Percentiles rank a stretch among this genome's conserved stretches.
Evolutionary conservation across 2,329 filamentous ascomycete species (phyloP).

Genomic region (Scedosporium dehoogii): DNA sequence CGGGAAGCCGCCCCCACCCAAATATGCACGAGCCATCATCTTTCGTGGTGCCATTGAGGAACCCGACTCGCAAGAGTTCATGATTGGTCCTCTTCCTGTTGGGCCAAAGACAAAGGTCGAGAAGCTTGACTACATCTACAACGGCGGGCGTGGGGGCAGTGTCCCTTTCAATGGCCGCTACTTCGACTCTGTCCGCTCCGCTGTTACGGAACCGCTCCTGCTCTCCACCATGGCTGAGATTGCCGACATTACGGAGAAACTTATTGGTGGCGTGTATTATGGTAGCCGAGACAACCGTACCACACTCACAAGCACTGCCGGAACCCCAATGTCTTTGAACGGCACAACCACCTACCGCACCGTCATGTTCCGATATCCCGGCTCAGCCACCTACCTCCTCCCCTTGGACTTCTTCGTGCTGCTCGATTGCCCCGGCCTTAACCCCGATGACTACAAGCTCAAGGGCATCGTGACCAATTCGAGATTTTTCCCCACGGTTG

Average conservation of each 20-base stretch:
- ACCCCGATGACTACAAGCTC: conserved; percentile 29
- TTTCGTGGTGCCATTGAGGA: conserved; percentile 30
- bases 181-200: conserved; percentile 19
- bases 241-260: conserved; percentile 30
- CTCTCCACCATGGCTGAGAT: conserved; percentile 31
- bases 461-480: conserved; percentile 31
- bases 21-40: conserved; percentile 36
- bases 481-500: conserved; percentile 24
- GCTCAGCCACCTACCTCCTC: conserved; percentile 26
- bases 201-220: conserved; percentile 25
- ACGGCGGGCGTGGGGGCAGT: conserved; percentile 27
- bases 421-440: conserved; percentile 31
- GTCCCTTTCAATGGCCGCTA: conserved; percentile 25
- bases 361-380: conserved; percentile 31
- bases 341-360: conserved; percentile 27
- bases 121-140: conserved; percentile 31
- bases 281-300: conserved; percentile 19
- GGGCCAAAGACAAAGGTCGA: conserved; percentile 23
- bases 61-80: conserved; percentile 36
- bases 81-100: conserved; percentile 38
- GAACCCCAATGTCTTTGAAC: conserved; percentile 28
- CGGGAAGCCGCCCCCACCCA: conserved; percentile 20
- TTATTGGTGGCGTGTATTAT: conserved; percentile 25
- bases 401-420: conserved; percentile 35
- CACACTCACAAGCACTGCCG: conserved; percentile 21